phyloP scores from a whole-genome alignment of 495 filamentous ascomycete genomes.

The Tetracladium setigerum region DNA sequence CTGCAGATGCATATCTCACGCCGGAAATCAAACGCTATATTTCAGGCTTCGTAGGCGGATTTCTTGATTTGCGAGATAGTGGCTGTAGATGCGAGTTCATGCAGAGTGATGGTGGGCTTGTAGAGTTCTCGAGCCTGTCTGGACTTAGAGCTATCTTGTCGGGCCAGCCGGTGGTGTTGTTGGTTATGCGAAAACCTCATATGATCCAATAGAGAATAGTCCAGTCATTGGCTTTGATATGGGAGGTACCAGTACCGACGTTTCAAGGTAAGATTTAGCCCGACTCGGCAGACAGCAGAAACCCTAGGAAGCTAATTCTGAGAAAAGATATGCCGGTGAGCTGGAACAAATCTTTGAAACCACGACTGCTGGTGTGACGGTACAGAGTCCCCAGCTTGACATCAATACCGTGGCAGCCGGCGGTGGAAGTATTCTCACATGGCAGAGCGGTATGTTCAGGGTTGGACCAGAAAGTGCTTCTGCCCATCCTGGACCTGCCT shows the following conservation, averaged over 20 bases:
- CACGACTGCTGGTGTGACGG: conserved; percentile 24
- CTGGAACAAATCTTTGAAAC: conserved; percentile 27
- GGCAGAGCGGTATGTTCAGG: conserved; percentile 29
- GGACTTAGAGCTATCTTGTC: conserved; percentile 52
- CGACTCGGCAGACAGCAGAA: too few species aligned
- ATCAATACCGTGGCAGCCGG: conserved; percentile 36
- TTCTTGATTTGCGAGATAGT: conserved; percentile 34
- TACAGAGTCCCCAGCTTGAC: conserved; percentile 28
- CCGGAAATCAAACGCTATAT: conserved; percentile 25
- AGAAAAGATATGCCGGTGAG: conserved; percentile 24
- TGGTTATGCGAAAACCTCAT: conserved; percentile 29
- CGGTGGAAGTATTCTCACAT: conserved; percentile 31
- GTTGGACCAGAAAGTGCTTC: conserved; percentile 31
- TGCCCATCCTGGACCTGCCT: conserved; percentile 30
- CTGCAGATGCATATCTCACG: conserved; percentile 27
- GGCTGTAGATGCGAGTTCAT: conserved; percentile 24
- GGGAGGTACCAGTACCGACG: too few species aligned
- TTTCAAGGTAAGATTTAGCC: too few species aligned
- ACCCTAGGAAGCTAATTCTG: too few species aligned
- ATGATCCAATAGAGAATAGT: conserved; percentile 19
- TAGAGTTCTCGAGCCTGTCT: conserved; percentile 48
- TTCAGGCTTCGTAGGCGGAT: conserved; percentile 32
- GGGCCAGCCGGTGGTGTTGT: conserved; percentile 50
- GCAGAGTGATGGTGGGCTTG: conserved; percentile 30
- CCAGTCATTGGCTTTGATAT: conserved; percentile 28